phyloP scores from a whole-genome alignment of 2,329 filamentous ascomycete genomes.

The Juglanconis juglandina region DNA sequence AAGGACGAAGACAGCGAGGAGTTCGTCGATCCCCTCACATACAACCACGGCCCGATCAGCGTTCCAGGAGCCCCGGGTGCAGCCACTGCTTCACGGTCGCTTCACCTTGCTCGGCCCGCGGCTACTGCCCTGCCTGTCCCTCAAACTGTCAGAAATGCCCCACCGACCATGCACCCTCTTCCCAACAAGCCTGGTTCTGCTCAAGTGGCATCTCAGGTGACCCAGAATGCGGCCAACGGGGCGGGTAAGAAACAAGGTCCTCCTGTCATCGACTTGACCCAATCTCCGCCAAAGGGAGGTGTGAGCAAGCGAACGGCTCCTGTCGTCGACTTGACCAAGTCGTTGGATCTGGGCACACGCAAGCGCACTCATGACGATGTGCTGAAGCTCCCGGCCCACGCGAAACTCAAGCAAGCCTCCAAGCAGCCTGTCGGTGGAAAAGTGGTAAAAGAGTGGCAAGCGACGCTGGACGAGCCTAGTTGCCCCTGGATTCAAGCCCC shows the following conservation, averaged over 20 bases:
- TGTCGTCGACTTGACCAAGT: conserved; percentile 31
- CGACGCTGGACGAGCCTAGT: conserved; percentile 37
- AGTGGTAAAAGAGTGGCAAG: conserved; percentile 51
- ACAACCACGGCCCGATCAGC: conserved; percentile 4
- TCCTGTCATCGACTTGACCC: conserved; percentile 7
- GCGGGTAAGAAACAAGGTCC: neutral
- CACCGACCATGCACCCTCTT: neutral
- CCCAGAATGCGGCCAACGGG: neutral
- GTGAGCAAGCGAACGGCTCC: neutral
- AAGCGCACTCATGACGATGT: conserved; percentile 74
- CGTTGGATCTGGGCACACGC: conserved; percentile 54
- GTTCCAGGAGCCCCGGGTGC: conserved; percentile 1
- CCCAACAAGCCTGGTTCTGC: neutral
- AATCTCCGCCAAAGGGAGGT: neutral
- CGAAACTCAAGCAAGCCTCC: conserved; percentile 47
- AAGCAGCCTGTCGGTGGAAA: conserved; percentile 49
- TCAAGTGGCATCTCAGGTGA: neutral
- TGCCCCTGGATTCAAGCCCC: conserved; percentile 63
- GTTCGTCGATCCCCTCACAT: conserved; percentile 17
- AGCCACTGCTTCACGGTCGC: neutral
- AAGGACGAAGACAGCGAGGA: conserved; percentile 23
- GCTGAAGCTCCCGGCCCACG: conserved; percentile 57
- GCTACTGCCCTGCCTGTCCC: neutral
- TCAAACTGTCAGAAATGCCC: neutral
- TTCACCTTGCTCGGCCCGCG: neutral